Base-by-base conservation (phyloP, 768 basidiomycete species). In the Kwoniella botswanensis region DNA sequence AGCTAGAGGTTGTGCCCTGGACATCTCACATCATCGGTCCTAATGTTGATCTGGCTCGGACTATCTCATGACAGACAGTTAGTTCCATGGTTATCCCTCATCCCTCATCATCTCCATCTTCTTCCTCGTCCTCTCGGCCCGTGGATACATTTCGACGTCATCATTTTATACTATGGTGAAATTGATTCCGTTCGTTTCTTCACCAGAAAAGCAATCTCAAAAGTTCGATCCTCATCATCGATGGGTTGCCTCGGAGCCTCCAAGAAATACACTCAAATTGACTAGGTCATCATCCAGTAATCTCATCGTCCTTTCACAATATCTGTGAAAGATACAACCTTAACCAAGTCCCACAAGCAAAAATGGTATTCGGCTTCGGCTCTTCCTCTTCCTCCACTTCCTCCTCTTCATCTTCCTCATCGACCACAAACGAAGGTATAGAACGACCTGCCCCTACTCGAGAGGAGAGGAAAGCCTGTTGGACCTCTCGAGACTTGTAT, bases 401-500 rank as follows among this genome's bases (percentile, higher is more conserved):
- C n/a, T 74, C 78, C 5, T 73, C 78, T 21, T 61, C 73, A 43
- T 59, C 73, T 15, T 60, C 70, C 13, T 72, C 76, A 18, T 65
- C 75, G 4, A 73, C 75, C 65, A 65, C 75, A 46, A 65, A n/a
- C 63, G 73, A 53, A 55, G 53, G 44, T 17, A 58, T 63, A 42
- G 68, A 70, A 42, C 18, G 41, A 64, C 73, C 77, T 24, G 82
- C 83, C 4, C 83, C 83, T 42, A 87, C 85, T 44, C 86, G 92
- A 52, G 85, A 90, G 79, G 89, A 92, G 75, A 88, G 95, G 7
- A 86, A 90, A 73, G 87, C 87, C 69, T 98, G 95, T 84, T 98
- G 94, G 94, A 90, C 91, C 42, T 84, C 86, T 21, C 86, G 94
- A 65, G 94, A 98, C 82, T 85, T 86, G 2, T 97, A 96, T 82